phyloP scores from a whole-genome alignment of 257 asterid genomes.

The Penstemon barbatus region DNA sequence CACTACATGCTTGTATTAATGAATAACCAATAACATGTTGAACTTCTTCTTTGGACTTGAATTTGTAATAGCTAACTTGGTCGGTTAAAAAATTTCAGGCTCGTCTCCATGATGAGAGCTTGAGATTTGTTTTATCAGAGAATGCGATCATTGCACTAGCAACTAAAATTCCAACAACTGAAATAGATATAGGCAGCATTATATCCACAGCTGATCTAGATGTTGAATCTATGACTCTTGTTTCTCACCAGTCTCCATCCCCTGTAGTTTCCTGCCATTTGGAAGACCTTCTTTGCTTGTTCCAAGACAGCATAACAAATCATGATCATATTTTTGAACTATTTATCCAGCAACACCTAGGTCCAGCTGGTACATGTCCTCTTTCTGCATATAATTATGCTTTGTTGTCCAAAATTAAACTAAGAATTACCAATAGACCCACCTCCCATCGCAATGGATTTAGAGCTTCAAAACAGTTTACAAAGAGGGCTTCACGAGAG shows the following conservation, averaged over 20 bases:
- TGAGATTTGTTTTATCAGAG: constrained; percentile 87
- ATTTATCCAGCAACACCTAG: constrained; percentile 61
- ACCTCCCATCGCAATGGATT: constrained; percentile 47
- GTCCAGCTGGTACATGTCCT: constrained; percentile 74
- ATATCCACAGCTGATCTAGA: constrained; percentile 63
- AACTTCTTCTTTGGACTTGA: constrained; percentile 8
- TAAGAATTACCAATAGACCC: constrained; percentile 49
- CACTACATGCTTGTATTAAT: constrained; percentile 3
- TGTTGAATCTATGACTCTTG: constrained; percentile 39
- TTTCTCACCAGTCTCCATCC: constrained; percentile 60
- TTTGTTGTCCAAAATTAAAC: constrained; percentile 59
- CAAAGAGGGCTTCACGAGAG: constrained; percentile 71
- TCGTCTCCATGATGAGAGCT: constrained; percentile 94
- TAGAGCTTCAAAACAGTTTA: constrained; percentile 42
- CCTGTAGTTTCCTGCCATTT: constrained; percentile 70
- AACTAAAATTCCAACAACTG: constrained; percentile 54
- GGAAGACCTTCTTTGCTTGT: constrained; percentile 60
- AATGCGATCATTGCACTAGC: constrained; percentile 73
- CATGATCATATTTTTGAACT: constrained; percentile 45
- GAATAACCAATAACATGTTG: constrained; percentile 6
- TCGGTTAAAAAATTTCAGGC: constrained; percentile 56
- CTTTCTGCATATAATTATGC: constrained; percentile 76
- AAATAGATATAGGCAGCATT: constrained; percentile 49
- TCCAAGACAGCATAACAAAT: constrained; percentile 42
- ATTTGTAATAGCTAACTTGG: constrained; percentile 21